phyloP scores from a whole-genome alignment of 1,139 yeast genomes.

The Nadsonia commutata region DNA sequence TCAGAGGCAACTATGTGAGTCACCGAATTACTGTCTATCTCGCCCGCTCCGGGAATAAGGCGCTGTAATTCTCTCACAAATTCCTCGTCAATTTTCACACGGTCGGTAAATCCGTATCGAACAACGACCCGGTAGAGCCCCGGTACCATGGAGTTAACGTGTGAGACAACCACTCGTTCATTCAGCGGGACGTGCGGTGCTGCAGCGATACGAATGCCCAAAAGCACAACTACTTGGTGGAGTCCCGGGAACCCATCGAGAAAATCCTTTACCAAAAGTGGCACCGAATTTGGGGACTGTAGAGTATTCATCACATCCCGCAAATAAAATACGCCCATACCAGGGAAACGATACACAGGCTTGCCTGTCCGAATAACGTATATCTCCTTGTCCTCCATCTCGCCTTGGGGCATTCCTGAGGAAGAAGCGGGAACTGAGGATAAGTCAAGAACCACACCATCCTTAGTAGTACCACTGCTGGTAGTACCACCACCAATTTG shows the following conservation, averaged over 20 bases:
- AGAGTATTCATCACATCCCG: conserved; percentile 21
- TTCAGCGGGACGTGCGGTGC: conserved; percentile 28
- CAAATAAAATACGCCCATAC: conserved; percentile 29
- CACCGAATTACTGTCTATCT: conserved; percentile 2
- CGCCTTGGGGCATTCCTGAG: not conserved
- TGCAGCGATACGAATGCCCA: conserved; percentile 29
- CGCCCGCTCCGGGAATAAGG: not conserved
- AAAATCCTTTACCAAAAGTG: conserved; percentile 27
- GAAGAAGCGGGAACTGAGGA: not conserved
- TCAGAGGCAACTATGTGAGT: conserved; percentile 3
- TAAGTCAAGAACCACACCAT: not conserved
- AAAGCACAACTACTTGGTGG: conserved; percentile 31
- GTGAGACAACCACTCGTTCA: conserved; percentile 28
- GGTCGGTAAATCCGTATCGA: conserved; percentile 3
- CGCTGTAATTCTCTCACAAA: conserved; percentile 3
- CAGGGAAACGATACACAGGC: conserved; percentile 13
- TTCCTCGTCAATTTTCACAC: conserved; percentile 2
- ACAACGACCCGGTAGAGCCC: conserved; percentile 29
- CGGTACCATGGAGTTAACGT: conserved; percentile 23
- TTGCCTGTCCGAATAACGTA: conserved; percentile 1
- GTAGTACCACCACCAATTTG: too few species aligned
- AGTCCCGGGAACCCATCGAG: conserved; percentile 28
- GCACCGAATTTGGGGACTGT: conserved; percentile 25
- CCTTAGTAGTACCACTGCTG: too few species aligned
- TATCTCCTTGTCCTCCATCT: conserved; percentile 1